Base-by-base conservation (phyloP, 345 rosid genomes). In the Salix brachista region DNA sequence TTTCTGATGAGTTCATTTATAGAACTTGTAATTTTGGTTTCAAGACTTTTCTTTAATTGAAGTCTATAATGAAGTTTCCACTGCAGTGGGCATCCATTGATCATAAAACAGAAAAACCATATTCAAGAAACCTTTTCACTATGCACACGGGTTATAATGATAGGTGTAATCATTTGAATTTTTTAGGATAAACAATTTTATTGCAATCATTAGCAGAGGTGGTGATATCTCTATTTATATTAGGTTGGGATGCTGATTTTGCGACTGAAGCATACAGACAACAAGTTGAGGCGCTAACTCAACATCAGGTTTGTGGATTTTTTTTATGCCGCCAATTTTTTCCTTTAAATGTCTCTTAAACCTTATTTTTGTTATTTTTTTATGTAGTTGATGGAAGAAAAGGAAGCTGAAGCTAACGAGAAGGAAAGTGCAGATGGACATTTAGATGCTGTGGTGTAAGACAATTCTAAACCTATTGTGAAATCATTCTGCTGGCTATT, bases 191-290 rank as follows among this genome's bases (percentile, higher is more conserved):
- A 56, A 65, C 26, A 6, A 19, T 39, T 58, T 56, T 41, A 42
- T 42, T 3, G 10, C 28, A 58, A 56, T 56, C 25, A n/a, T n/a
- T n/a, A 58, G 64, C 64, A 23, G 28, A 58, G 25, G 28, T 23
- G 64, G 4, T 58, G 37, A 50, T 36, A 48, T 26, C 44, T 79
- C 36, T 19, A 0, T 19, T 23, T 32, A 36, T 69, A 65, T 79
- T 88, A 96, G 99, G 89, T 56, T 96, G 99, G 99, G 99, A 96
- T 89, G 93, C 99, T 81, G 99, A 96, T 84, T 89, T 96, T 88
- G 99, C 99, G 18, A 96, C 99, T 7, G 97, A 94, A 91, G 99
- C 97, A n/a, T 96, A 96, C 80, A 85, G 98, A 77, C 97, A 96
- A 84, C 92, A 96, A 87, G 99, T 96, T 82, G 94, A 94, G 84